Evolutionary conservation across 352 stramenopile species (phyloP).

Genomic region (Pelagophyceae sp.): DNA sequence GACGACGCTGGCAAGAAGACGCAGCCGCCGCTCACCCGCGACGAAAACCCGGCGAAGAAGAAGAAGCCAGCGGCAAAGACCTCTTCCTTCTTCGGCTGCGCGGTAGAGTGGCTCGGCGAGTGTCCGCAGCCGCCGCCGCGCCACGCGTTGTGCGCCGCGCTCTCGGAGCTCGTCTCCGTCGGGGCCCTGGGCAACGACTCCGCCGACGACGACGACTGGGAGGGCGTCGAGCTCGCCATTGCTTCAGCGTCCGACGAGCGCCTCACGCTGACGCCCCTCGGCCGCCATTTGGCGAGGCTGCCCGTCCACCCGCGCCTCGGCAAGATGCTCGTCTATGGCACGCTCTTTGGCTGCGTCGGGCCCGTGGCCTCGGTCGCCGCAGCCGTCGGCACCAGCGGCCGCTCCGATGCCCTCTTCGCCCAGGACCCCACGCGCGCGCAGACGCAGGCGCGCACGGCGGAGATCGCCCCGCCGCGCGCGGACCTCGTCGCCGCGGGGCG

Average conservation of each 20-base stretch:
- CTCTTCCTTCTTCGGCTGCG: constrained; percentile 13
- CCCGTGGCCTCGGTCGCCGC: constrained; percentile 53
- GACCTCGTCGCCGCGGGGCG: constrained; percentile 10
- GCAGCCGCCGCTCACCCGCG: background rate
- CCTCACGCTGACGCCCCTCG: constrained; percentile 76
- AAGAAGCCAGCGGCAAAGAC: constrained; percentile 30
- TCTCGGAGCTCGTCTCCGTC: constrained; percentile 73
- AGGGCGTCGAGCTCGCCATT: background rate
- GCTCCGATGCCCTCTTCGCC: background rate
- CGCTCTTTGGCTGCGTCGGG: constrained; percentile 79
- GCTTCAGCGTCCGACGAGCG: background rate
- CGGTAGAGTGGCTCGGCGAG: background rate
- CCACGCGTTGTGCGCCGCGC: constrained; percentile 60
- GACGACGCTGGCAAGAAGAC: constrained; percentile 39
- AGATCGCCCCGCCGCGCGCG: background rate
- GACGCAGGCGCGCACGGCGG: background rate
- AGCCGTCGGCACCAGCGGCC: background rate
- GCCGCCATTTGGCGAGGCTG: constrained; percentile 76
- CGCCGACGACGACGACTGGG: constrained; percentile 23
- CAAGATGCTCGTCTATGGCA: constrained; percentile 90
- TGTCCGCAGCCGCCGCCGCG: constrained; percentile 57
- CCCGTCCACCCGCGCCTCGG: constrained; percentile 90
- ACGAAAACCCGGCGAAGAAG: background rate
- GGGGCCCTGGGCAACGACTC: constrained; percentile 57
- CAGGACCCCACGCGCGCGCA: background rate